These are phyloP conservation scores for Bothriochloa decipiens DNA, from an alignment of 176 grass and related monocot genomes.

Conservation along the genomic window DNA sequence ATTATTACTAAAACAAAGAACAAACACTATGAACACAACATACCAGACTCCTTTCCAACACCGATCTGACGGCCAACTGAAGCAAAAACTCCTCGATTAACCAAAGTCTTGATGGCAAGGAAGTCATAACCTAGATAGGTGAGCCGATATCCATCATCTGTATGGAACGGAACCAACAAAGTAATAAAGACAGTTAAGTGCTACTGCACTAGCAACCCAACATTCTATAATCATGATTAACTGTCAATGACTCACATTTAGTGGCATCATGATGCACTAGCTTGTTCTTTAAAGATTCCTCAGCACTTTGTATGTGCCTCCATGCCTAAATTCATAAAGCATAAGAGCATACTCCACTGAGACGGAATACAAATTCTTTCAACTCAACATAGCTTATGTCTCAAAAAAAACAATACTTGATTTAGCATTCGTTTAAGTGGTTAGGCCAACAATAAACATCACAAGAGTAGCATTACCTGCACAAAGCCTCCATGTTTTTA, in stretches of 20 bases:
- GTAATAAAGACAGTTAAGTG: background rate
- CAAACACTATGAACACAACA: background rate
- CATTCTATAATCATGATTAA: constrained; percentile 11
- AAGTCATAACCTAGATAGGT: constrained; percentile 99
- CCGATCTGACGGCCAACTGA: constrained; percentile 90
- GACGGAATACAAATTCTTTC: background rate
- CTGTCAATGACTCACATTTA: constrained; percentile 62
- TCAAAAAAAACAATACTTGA: background rate
- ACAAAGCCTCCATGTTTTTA: background rate
- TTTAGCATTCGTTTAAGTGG: background rate
- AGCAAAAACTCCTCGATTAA: constrained; percentile 82
- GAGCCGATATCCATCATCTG: constrained; percentile 90
- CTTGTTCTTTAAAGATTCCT: constrained; percentile 92
- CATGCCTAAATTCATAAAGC: constrained; percentile 58
- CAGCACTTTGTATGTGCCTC: constrained; percentile 87
- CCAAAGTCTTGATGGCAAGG: constrained; percentile 90
- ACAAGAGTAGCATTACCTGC: background rate
- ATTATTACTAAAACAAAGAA: background rate
- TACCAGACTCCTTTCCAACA: constrained; percentile 95
- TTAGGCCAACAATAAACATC: background rate
- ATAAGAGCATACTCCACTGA: background rate
- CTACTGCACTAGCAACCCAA: constrained; percentile 9
- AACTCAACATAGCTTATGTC: background rate
- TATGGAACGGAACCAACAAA: constrained; percentile 9
- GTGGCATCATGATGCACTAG: constrained; percentile 83